Evolutionary conservation across 2,329 filamentous ascomycete genomes (phyloP).

Genomic region (Raffaelea ambrosiae): DNA sequence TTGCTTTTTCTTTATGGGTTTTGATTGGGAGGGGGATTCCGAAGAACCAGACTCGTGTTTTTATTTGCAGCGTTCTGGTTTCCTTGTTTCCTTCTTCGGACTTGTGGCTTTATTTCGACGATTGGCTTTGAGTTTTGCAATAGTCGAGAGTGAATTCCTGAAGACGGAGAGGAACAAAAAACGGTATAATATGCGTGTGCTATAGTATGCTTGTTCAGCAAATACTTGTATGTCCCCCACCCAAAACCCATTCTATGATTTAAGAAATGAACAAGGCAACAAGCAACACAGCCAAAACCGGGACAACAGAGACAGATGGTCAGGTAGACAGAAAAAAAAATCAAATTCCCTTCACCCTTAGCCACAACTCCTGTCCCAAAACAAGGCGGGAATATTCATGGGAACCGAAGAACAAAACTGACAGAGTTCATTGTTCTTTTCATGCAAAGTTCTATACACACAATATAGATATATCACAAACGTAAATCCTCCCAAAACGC

Average conservation of each 20-base stretch:
- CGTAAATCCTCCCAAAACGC: no score
- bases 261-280: conserved; percentile 5
- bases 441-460: not conserved
- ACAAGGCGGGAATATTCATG: no score
- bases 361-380: not conserved
- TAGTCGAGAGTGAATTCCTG: no score
- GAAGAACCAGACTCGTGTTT: no score
- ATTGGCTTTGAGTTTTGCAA: no score
- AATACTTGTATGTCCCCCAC: not conserved
- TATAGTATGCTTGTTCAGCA: conserved; percentile 1
- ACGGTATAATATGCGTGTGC: not conserved
- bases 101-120: no score
- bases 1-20: not conserved
- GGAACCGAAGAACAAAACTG: not conserved
- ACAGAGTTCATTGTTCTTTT: not conserved
- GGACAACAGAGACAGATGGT: not conserved
- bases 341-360: no score
- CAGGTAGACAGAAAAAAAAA: no score
- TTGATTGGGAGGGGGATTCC: not conserved
- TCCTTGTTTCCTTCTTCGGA: no score
- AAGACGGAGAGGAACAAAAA: no score
- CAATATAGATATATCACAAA: not conserved
- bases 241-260: not conserved
- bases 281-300: not conserved
- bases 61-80: no score